These are phyloP conservation scores for Trichoderma gracile DNA, from an alignment of 2,329 filamentous ascomycete species.

Conservation along the genomic window DNA sequence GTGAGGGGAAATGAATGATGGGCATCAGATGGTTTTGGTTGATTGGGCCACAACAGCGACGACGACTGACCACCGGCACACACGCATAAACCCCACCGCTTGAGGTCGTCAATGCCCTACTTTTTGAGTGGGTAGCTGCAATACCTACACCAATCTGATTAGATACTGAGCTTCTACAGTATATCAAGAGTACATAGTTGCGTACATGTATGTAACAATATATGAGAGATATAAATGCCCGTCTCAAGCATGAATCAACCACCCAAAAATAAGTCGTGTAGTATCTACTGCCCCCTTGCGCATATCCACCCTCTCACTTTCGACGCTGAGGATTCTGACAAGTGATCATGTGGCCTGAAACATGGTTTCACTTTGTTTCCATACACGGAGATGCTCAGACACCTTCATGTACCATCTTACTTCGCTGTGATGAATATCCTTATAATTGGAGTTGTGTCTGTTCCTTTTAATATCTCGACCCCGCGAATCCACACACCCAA, in stretches of 20 bases:
- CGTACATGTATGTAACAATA: neutral
- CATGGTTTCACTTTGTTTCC: too few relatives aligned
- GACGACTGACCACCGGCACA: neutral
- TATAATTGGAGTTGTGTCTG: slow-evolving; percentile 20
- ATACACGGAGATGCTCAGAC: too few relatives aligned
- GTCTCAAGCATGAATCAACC: neutral
- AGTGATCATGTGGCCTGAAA: too few relatives aligned
- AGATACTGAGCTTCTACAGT: too few relatives aligned
- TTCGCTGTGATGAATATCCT: slow-evolving; percentile 3
- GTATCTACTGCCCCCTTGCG: neutral
- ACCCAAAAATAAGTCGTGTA: neutral
- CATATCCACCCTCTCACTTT: too few relatives aligned
- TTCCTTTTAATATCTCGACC: slow-evolving; percentile 1
- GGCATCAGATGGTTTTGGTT: slow-evolving; percentile 17
- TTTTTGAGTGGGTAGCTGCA: slow-evolving; percentile 13
- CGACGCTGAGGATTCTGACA: too few relatives aligned
- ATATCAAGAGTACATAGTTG: too few relatives aligned
- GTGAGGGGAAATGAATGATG: neutral
- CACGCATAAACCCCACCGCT: slow-evolving; percentile 12
- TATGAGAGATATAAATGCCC: slow-evolving; percentile 21
- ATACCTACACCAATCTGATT: neutral
- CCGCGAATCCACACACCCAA: neutral
- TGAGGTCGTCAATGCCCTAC: neutral
- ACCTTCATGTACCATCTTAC: too few relatives aligned
- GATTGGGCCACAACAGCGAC: neutral